Base-by-base conservation (phyloP, 345 rosid species). In the Mangifera indica region DNA sequence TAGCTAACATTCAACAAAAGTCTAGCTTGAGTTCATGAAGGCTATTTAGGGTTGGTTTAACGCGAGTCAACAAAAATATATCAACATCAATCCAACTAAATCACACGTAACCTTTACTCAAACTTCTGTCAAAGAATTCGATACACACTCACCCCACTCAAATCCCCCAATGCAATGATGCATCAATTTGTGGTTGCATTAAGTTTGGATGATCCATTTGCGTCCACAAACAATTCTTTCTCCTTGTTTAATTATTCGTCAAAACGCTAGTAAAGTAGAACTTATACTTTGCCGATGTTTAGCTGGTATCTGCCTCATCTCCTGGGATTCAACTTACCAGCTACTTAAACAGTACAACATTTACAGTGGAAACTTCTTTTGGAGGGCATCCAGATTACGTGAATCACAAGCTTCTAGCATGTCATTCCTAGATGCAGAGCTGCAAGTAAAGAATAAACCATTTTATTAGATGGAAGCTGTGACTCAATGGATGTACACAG, bases 361-460 rank as follows among this genome's bases (percentile, higher is more conserved):
- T 84, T 83, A 92, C 20, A 95, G 85, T 0, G 97, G 99, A 79
- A 95, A 95, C 69, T 89, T 97, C 77, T 88, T 90, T 81, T 89
- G 97, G 55, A 95, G 89, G 60, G 85, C 61, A 73, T 95, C 98
- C 3, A 95, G 90, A 81, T 91, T 95, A 79, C 97, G 90, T n/a
- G 97, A 77, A 82, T 95, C 93, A 63, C 99, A 95, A 74, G 93
- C 96, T 79, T 85, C 92, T 74, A 95, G 56, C 86, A 95, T 81
- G 84, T 95, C 99, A 22, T 82, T 83, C 80, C 97, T 81, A 17
- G 92, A 88, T 61, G 92, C 96, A 77, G 89, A 90, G 74, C 99
- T 95, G 89, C 80, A 66, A 25, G 40, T 20, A 25, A 5, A 29
- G 3, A 42, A 58, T 63, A 26, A 20, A 26, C 8, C 4, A 32